phyloP scores from a whole-genome alignment of 192 early-diverging fungal species.

The Piromyces finnis region DNA sequence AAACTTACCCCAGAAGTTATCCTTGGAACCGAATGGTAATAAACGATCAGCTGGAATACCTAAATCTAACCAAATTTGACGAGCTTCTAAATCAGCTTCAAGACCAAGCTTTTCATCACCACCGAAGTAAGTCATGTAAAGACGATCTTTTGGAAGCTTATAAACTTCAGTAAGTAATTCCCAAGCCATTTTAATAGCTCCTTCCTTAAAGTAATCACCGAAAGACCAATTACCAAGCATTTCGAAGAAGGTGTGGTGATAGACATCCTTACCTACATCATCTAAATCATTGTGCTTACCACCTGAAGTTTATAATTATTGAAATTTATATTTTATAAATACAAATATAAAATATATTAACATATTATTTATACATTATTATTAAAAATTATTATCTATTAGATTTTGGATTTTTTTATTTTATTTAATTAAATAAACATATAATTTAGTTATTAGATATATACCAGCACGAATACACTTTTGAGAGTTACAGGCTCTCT shows the following conservation, averaged over 20 bases:
- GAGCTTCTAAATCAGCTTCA: constrained; percentile 74
- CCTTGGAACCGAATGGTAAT: constrained; percentile 73
- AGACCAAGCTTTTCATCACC: constrained; percentile 69
- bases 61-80: constrained; percentile 74
- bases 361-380: too few species aligned
- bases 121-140: constrained; percentile 94
- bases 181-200: constrained; percentile 82
- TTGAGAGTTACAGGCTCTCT: constrained; percentile 87
- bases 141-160: constrained; percentile 59
- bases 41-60: constrained; percentile 69
- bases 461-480: constrained; percentile 97
- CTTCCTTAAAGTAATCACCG: constrained; percentile 97
- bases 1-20: constrained; percentile 97
- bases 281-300: constrained; percentile 99
- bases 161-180: constrained; percentile 78
- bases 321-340: neutral
- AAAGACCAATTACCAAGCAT: constrained; percentile 99
- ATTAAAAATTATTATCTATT: too few species aligned
- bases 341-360: neutral
- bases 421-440: too few species aligned
- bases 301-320: constrained; percentile 25
- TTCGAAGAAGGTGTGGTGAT: constrained; percentile 99
- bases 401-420: too few species aligned
- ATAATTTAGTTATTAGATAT: neutral
- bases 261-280: constrained; percentile 93